Evolutionary conservation across 495 filamentous ascomycete species (phyloP), one percentile per base, ranked within the genome.

Genomic region (Penicillium roqueforti): DNA sequence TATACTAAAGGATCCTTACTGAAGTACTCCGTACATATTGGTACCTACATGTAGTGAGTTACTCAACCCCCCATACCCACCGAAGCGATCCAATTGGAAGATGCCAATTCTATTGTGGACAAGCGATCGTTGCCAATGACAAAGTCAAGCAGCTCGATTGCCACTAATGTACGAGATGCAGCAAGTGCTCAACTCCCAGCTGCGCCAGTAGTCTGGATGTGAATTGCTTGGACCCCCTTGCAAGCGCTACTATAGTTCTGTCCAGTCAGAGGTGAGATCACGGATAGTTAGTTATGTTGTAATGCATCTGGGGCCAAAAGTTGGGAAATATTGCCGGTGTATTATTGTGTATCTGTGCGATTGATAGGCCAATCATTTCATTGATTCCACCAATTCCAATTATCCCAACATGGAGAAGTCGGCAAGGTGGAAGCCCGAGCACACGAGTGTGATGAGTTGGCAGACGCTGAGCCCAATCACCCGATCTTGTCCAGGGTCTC

Each of bases 371-470:
- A 47, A 31, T 19, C 9, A 38, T 18, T 38, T 11, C 4, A 14
- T n/a, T 8, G 5, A 29, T 19, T 45, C 3, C 22, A 25, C n/a
- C 3, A 6, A 29, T 18, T 29, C 25, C 16, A 26, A 19, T 42
- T 22, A 23, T 45, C 19, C 7, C 7, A 29, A 28, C 16, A 45
- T 29, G n/a, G 22, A n/a, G 25, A 43, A 6, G 23, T 26, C 26
- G 41, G 20, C 6, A 10, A 29, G 25, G n/a, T 16, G 16, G 14
- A 10, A 49, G n/a, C 22, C 38, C 13, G 48, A 40, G 52, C 52
- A 54, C 41, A 61, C 61, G 61, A 58, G 53, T 60, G 59, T 60
- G 60, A 66, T 68, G 65, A 53, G 65, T 59, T 68, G 68, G 68
- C 68, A 68, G 61, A 13, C 6, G 32, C 36, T 18, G 28, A 61